These are phyloP conservation scores for Aspergillus bombycis DNA, from an alignment of 2,329 filamentous ascomycete genomes.

Conservation along the genomic window DNA sequence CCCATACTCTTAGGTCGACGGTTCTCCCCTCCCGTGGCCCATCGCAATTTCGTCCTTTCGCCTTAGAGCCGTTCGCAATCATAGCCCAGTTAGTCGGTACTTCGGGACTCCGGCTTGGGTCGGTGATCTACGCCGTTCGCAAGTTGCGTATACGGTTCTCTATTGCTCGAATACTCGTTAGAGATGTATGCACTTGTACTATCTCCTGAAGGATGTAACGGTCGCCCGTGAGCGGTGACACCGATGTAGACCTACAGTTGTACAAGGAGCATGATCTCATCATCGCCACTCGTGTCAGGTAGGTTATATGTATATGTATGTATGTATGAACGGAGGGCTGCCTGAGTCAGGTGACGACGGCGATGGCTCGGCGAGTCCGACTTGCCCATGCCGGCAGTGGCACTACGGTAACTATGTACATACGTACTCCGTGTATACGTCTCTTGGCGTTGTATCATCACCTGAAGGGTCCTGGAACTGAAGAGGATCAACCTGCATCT, in stretches of 20 bases:
- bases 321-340: background rate
- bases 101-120: constrained; percentile 4
- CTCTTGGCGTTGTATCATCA: background rate
- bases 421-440: background rate
- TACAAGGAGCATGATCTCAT: background rate
- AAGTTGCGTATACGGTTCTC: background rate
- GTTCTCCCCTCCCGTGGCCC: constrained; percentile 1
- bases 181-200: background rate
- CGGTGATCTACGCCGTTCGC: constrained; percentile 5
- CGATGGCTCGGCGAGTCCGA: constrained; percentile 13
- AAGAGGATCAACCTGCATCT: background rate
- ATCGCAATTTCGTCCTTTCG: constrained; percentile 15
- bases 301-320: background rate
- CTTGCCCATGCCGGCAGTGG: background rate
- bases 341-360: constrained; percentile 3
- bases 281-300: constrained; percentile 2
- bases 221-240: background rate
- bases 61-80: constrained; percentile 9
- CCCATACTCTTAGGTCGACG: background rate
- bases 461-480: background rate
- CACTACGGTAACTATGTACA: background rate
- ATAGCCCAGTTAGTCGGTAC: constrained; percentile 13
- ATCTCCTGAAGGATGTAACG: background rate
- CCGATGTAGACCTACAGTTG: background rate
- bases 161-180: background rate